Percentiles rank a stretch among this genome's conserved stretches.
These are phyloP conservation scores for Umbellularia californica DNA, from an alignment of 164 flowering plant species.

Conservation along the genomic window DNA sequence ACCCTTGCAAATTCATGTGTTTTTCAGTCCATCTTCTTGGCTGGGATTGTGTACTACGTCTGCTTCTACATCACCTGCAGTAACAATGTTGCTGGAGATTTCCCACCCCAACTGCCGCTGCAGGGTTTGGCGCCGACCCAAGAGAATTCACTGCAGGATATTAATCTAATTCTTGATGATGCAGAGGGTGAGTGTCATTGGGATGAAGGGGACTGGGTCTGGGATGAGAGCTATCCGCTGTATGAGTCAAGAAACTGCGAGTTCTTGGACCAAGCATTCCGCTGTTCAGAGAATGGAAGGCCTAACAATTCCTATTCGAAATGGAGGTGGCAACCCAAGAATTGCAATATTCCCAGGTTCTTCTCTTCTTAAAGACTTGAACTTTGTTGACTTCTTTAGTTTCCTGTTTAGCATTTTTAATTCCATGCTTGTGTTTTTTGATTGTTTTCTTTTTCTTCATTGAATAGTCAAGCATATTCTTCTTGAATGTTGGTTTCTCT, in stretches of 20 bases:
- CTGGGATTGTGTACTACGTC: constrained; percentile 31
- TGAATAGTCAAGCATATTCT: too few relatives aligned
- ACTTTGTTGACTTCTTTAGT: neutral
- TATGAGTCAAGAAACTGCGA: constrained; percentile 60
- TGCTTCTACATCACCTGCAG: constrained; percentile 69
- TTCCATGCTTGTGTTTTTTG: too few relatives aligned
- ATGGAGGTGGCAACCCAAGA: constrained; percentile 94
- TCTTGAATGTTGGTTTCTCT: neutral
- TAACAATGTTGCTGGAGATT: constrained; percentile 34
- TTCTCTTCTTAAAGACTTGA: neutral
- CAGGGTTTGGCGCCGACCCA: constrained; percentile 36
- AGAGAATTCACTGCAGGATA: constrained; percentile 9
- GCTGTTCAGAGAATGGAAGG: constrained; percentile 76
- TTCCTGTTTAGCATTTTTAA: too few relatives aligned
- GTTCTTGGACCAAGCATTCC: constrained; percentile 67
- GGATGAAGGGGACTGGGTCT: constrained; percentile 75
- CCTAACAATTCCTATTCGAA: constrained; percentile 71
- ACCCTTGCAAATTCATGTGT: constrained; percentile 50
- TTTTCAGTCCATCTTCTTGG: constrained; percentile 42
- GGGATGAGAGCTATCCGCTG: constrained; percentile 75
- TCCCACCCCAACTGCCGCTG: constrained; percentile 20
- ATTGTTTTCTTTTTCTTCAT: too few relatives aligned
- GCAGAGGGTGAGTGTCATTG: constrained; percentile 46
- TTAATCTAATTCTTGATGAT: constrained; percentile 26
- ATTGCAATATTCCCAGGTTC: constrained; percentile 90